These are phyloP conservation scores for Trichoderma aggressivum DNA, from an alignment of 2,329 filamentous ascomycete species.

Conservation along the genomic window DNA sequence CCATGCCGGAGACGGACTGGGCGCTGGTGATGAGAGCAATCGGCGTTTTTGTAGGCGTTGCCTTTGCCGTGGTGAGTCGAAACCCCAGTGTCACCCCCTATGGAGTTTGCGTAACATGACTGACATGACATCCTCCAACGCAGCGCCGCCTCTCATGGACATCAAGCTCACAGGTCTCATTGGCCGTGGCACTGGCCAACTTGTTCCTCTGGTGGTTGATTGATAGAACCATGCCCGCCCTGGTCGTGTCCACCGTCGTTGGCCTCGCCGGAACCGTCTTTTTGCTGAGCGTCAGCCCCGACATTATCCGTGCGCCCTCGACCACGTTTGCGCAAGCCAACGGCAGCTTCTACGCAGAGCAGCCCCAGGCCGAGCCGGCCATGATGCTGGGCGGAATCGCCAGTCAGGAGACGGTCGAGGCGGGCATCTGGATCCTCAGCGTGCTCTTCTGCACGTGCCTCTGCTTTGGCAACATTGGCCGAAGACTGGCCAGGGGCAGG, in stretches of 20 bases:
- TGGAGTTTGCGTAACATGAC: not conserved
- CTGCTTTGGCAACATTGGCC: conserved; percentile 93
- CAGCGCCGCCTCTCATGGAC: conserved; percentile 89
- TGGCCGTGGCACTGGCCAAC: conserved; percentile 86
- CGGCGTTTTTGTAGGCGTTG: conserved; percentile 59
- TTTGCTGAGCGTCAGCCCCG: conserved; percentile 71
- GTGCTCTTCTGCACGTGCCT: conserved; percentile 93
- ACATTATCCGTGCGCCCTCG: conserved; percentile 69
- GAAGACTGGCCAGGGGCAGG: conserved; percentile 61
- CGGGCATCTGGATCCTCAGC: conserved; percentile 85
- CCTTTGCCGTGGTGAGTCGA: conserved; percentile 69
- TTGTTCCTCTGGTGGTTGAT: conserved; percentile 95
- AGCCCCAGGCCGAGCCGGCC: conserved; percentile 17
- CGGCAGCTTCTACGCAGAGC: conserved; percentile 15
- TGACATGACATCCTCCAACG: conserved; percentile 16
- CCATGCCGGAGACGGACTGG: conserved; percentile 63
- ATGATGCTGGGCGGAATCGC: conserved; percentile 49
- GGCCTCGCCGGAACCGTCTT: conserved; percentile 71
- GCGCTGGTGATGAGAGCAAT: conserved; percentile 58
- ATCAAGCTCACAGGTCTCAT: conserved; percentile 87
- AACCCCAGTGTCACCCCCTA: not conserved
- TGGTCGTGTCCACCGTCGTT: conserved; percentile 72
- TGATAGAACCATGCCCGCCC: conserved; percentile 81
- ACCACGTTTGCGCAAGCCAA: conserved; percentile 35
- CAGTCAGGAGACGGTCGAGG: conserved; percentile 62